Conservation (phyloP, 306 rosid species). For the Sphenostylis stenocarpa region DNA sequence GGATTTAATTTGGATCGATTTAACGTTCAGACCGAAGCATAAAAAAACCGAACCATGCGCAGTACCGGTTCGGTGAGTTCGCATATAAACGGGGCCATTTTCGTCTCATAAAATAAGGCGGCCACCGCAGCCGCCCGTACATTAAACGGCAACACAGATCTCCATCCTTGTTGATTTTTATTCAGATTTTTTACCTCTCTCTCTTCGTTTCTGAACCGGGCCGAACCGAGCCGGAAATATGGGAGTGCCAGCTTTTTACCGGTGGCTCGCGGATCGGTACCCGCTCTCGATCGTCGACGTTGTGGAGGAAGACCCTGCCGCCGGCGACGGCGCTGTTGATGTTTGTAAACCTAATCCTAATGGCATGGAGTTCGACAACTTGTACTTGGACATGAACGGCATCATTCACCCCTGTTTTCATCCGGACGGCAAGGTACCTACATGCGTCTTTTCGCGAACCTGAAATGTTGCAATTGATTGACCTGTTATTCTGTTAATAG, state of each 20-base stretch:
- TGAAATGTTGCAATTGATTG: not conserved
- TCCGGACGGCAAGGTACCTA: slow-evolving; percentile 84
- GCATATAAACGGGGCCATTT: slow-evolving; percentile 35
- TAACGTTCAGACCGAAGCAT: not conserved
- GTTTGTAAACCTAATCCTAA: slow-evolving; percentile 87
- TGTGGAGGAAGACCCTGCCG: slow-evolving; percentile 62
- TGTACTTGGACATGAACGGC: slow-evolving; percentile 94
- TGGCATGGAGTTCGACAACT: slow-evolving; percentile 85
- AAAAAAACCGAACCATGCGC: not conserved
- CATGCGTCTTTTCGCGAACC: not conserved
- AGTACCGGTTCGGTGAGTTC: not conserved
- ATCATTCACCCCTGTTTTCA: slow-evolving; percentile 97
- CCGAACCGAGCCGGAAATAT: slow-evolving; percentile 52
- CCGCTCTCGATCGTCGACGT: slow-evolving; percentile 80
- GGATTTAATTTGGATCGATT: not conserved
- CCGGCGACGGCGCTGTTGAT: slow-evolving; percentile 49
- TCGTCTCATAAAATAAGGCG: slow-evolving; percentile 34
- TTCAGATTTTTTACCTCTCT: not conserved
- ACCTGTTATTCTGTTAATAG: not conserved
- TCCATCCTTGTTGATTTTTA: not conserved
- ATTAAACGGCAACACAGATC: slow-evolving; percentile 44
- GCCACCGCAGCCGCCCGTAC: slow-evolving; percentile 37
- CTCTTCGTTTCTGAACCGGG: slow-evolving; percentile 28
- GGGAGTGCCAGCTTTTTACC: slow-evolving; percentile 98
- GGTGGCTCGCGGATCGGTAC: slow-evolving; percentile 98